These are phyloP conservation scores for Scenedesmus sp. DNA, from an alignment of 163 green algal genomes.

Conservation along the genomic window DNA sequence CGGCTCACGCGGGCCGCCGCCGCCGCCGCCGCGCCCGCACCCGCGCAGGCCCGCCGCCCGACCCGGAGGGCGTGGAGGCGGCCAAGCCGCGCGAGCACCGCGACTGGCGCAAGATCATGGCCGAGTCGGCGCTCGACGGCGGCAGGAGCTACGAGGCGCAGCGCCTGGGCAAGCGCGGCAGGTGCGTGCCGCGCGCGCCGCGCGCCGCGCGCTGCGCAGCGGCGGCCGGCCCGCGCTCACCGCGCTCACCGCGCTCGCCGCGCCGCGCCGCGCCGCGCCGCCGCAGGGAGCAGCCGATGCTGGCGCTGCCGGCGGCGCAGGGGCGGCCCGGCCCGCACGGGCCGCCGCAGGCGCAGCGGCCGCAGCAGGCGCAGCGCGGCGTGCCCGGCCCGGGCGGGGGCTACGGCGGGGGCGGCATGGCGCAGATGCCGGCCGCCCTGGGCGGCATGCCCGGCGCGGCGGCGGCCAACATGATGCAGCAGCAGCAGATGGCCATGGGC, in stretches of 20 bases:
- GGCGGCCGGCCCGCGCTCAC: too few relatives aligned
- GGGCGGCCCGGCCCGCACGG: not conserved
- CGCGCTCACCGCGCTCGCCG: too few relatives aligned
- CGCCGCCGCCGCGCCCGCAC: not conserved
- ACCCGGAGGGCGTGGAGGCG: constrained; percentile 78
- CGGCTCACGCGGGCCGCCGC: not conserved
- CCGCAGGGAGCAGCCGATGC: constrained; percentile 8
- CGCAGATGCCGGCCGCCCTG: not conserved
- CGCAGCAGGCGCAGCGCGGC: not conserved
- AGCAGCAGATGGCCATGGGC: constrained; percentile 33
- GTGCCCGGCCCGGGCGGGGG: not conserved
- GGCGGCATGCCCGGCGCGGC: constrained; percentile 14
- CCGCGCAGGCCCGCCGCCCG: constrained; percentile 73
- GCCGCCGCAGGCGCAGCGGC: not conserved
- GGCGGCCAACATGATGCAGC: constrained; percentile 9
- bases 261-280: too few relatives aligned
- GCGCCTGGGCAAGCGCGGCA: not conserved
- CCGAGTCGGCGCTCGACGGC: constrained; percentile 52
- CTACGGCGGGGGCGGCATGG: not conserved
- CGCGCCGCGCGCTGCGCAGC: not conserved
- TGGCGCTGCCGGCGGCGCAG: constrained; percentile 1
- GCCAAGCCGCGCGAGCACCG: constrained; percentile 81
- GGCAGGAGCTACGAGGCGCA: constrained; percentile 3
- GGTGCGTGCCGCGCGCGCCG: constrained; percentile 14
- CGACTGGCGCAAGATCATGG: constrained; percentile 83